Conservation (phyloP, 2,329 filamentous ascomycete genomes). For the Aspergillus neoniger region DNA sequence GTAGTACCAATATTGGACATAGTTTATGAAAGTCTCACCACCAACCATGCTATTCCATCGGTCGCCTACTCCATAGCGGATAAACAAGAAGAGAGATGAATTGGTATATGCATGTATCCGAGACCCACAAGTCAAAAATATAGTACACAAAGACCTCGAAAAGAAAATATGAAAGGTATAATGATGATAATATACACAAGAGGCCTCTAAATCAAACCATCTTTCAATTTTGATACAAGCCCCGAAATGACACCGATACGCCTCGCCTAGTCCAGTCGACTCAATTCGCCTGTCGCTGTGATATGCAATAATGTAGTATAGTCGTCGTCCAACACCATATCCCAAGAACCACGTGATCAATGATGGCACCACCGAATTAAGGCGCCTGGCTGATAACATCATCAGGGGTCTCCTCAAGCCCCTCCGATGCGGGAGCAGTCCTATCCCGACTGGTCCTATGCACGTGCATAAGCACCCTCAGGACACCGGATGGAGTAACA, state of each 20-base stretch:
- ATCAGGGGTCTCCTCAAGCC: constrained; percentile 20
- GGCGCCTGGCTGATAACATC: constrained; percentile 15
- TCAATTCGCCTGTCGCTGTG: not conserved
- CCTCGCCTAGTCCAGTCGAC: no score
- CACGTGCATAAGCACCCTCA: constrained; percentile 48
- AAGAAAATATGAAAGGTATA: not conserved
- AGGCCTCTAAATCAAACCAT: not conserved
- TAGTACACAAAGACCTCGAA: not conserved
- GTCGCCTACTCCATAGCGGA: not conserved
- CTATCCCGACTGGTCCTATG: constrained; percentile 17
- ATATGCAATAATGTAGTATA: not conserved
- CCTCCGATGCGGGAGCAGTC: constrained; percentile 5
- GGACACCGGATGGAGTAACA: constrained; percentile 50
- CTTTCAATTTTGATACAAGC: not conserved
- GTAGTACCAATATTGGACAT: no score
- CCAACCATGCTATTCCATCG: not conserved
- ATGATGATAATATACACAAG: not conserved
- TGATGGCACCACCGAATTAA: not conserved
- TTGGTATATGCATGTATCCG: not conserved
- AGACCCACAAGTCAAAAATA: not conserved
- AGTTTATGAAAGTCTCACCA: no score
- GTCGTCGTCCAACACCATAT: not conserved
- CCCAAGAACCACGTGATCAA: not conserved
- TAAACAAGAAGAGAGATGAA: not conserved
- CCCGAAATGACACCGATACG: not conserved